These are phyloP conservation scores for Peronospora belbahrii DNA, from an alignment of 352 stramenopile genomes.

Conservation along the genomic window DNA sequence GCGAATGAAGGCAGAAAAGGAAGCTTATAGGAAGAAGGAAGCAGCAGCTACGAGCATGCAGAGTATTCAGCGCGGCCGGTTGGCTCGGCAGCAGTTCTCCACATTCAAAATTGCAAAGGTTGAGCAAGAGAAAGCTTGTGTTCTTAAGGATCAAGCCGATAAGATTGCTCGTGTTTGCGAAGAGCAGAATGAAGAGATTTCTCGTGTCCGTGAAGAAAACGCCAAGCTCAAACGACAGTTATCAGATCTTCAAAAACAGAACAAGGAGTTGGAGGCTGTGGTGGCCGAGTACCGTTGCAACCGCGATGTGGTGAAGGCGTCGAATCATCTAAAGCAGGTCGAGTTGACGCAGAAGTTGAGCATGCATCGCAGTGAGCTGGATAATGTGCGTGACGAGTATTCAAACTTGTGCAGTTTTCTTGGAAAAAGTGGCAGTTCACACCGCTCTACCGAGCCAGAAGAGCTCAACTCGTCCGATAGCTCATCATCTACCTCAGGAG, in stretches of 20 bases:
- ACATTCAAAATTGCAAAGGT: conserved; percentile 43
- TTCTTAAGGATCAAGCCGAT: conserved; percentile 24
- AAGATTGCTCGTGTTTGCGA: conserved; percentile 9
- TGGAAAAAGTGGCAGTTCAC: conserved; percentile 40
- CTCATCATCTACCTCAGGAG: conserved; percentile 22
- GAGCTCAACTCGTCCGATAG: conserved; percentile 34
- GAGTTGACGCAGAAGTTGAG: conserved; percentile 55
- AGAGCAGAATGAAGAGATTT: conserved; percentile 32
- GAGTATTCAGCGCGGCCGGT: conserved; percentile 36
- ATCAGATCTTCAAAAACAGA: conserved; percentile 46
- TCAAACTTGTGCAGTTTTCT: conserved; percentile 38
- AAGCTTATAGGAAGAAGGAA: conserved; percentile 3
- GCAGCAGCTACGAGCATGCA: conserved; percentile 26
- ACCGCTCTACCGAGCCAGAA: conserved; percentile 38
- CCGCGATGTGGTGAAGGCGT: conserved; percentile 46
- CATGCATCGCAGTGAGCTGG: conserved; percentile 38
- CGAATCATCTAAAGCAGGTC: conserved; percentile 43
- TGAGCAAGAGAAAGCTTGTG: conserved; percentile 17
- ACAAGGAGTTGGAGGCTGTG: conserved; percentile 48
- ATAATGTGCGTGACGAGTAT: conserved; percentile 35
- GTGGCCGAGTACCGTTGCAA: conserved; percentile 53
- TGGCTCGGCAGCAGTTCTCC: conserved; percentile 45
- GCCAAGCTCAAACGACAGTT: conserved; percentile 45
- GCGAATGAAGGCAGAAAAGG: not conserved
- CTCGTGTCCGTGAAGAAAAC: conserved; percentile 46